phyloP scores from a whole-genome alignment of 345 rosid genomes.

The Aquilaria sinensis region DNA sequence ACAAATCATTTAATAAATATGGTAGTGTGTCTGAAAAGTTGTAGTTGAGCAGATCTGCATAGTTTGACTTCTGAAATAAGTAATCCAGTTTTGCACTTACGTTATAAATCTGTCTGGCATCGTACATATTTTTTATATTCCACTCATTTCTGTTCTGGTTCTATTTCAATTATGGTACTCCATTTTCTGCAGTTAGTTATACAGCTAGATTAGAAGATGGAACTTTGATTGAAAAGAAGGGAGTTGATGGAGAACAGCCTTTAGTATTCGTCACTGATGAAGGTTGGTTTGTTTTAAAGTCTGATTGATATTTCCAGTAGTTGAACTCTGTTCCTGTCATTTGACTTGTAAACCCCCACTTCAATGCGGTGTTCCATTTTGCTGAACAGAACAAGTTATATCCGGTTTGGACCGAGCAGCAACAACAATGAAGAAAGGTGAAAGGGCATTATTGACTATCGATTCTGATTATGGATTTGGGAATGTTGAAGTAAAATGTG shows the following conservation, averaged over 20 bases:
- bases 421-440: constrained; percentile 52
- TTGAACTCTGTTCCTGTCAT: too few species aligned
- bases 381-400: constrained; percentile 34
- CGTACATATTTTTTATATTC: not conserved
- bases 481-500: constrained; percentile 24
- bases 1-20: too few species aligned
- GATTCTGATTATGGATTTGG: constrained; percentile 51
- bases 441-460: constrained; percentile 33
- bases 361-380: not conserved
- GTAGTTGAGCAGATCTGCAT: not conserved
- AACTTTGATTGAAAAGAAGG: constrained; percentile 47
- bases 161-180: not conserved
- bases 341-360: too few species aligned
- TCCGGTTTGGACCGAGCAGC: constrained; percentile 44
- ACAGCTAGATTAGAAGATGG: constrained; percentile 44
- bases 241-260: constrained; percentile 38
- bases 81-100: not conserved
- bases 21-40: too few species aligned
- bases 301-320: too few species aligned
- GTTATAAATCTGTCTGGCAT: not conserved
- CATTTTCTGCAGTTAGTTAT: constrained; percentile 39
- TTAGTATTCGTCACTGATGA: constrained; percentile 48
- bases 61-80: not conserved
- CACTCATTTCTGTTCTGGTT: constrained; percentile 1
- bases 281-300: constrained; percentile 23